phyloP scores from a whole-genome alignment of 2,329 filamentous ascomycete genomes.

The Cercospora zeina region DNA sequence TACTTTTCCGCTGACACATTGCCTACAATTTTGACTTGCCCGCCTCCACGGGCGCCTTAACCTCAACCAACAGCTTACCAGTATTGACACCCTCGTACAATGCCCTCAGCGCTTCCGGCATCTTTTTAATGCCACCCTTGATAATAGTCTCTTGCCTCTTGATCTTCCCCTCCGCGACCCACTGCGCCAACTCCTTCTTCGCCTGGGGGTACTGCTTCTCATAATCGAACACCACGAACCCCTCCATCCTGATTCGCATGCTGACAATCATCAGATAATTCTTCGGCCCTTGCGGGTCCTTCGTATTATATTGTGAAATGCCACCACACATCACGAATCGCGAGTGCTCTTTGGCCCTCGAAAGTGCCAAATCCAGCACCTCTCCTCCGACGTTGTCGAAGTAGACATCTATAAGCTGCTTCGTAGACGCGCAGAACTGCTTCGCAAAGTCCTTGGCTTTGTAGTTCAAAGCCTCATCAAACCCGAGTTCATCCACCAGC shows the following conservation, averaged over 20 bases:
- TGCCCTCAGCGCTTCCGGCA: slow-evolving; percentile 51
- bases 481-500: slow-evolving; percentile 64
- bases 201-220: slow-evolving; percentile 59
- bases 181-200: slow-evolving; percentile 51
- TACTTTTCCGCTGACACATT: background rate
- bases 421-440: slow-evolving; percentile 62
- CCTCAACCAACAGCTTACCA: slow-evolving; percentile 35
- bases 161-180: slow-evolving; percentile 55
- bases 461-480: slow-evolving; percentile 69
- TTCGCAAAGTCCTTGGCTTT: slow-evolving; percentile 63
- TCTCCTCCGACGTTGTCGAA: slow-evolving; percentile 73
- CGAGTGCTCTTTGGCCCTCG: slow-evolving; percentile 59
- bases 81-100: slow-evolving; percentile 51
- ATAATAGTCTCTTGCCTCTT: slow-evolving; percentile 51
- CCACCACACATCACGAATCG: slow-evolving; percentile 70
- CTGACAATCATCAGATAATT: slow-evolving; percentile 56
- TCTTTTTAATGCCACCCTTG: slow-evolving; percentile 50
- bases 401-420: slow-evolving; percentile 59
- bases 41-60: slow-evolving; percentile 18
- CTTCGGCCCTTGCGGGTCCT: slow-evolving; percentile 55
- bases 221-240: slow-evolving; percentile 74
- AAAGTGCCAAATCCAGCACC: slow-evolving; percentile 65
- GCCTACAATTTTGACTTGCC: slow-evolving; percentile 23
- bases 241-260: slow-evolving; percentile 63
- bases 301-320: slow-evolving; percentile 67